These are phyloP conservation scores for Penicillium rolfsii DNA, from an alignment of 2,329 filamentous ascomycete genomes.

Conservation along the genomic window DNA sequence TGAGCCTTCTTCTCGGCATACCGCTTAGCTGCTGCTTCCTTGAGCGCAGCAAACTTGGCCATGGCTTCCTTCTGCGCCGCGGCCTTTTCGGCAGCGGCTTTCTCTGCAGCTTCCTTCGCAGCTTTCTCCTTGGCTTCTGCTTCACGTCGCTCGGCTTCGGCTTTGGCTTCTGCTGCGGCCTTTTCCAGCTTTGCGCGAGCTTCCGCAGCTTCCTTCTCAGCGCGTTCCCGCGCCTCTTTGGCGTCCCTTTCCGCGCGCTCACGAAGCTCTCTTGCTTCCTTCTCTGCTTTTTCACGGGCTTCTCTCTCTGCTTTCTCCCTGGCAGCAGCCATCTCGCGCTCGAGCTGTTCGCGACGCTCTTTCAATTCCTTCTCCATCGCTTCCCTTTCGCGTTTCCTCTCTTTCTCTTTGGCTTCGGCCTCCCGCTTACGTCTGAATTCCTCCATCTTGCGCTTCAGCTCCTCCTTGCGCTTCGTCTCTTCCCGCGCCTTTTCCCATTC, in stretches of 20 bases:
- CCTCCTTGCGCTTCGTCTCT: conserved; percentile 42
- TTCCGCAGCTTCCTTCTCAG: conserved; percentile 12
- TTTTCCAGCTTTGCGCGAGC: conserved; percentile 24
- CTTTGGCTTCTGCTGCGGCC: conserved; percentile 32
- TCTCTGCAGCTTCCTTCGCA: conserved; percentile 59
- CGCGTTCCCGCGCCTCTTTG: conserved; percentile 21
- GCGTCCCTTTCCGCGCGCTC: conserved; percentile 28
- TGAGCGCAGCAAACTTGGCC: conserved; percentile 44
- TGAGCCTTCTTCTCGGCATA: conserved; percentile 44
- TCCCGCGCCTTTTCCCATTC: conserved; percentile 38
- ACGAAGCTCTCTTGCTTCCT: conserved; percentile 25
- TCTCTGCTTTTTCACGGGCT: conserved; percentile 22
- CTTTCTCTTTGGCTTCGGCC: conserved; percentile 43
- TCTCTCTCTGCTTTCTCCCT: conserved; percentile 40
- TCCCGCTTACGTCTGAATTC: conserved; percentile 43
- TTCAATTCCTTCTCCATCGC: conserved; percentile 45
- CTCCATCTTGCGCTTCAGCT: conserved; percentile 44
- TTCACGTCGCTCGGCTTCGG: conserved; percentile 36
- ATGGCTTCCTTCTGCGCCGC: conserved; percentile 44
- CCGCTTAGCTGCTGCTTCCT: conserved; percentile 45
- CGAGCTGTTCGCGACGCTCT: conserved; percentile 46
- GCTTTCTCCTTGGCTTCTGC: conserved; percentile 41
- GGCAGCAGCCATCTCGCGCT: conserved; percentile 42
- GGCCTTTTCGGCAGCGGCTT: conserved; percentile 60
- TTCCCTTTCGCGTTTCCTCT: conserved; percentile 45